Base-by-base conservation (phyloP, 768 basidiomycete genomes). In the Rubroboletus satanas region DNA sequence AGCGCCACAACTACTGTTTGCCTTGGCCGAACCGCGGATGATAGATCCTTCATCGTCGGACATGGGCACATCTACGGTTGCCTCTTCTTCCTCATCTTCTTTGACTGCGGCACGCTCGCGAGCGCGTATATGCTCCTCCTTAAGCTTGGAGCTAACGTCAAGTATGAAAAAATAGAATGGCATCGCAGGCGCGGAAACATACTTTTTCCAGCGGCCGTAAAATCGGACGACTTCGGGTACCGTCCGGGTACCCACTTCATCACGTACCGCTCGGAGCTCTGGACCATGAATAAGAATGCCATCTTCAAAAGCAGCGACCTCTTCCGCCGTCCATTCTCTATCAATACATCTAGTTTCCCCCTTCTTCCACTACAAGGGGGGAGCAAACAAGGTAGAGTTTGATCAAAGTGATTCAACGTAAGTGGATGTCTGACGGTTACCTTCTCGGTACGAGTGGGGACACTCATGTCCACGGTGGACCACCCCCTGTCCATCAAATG, bases 161-260 rank as follows among this genome's bases (percentile, higher is more conserved):
- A 48, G 18, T 7, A 31, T 66, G 57, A 52, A 54, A 58, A 50
- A 50, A 54, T 15, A 45, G 51, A 42, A 55, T 18, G 28, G 42
- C 48, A 57, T 43, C 26, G 23, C 28, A 52, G 43, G 26, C 57
- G 43, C 18, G 7, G 14, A 52, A 18, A 59, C 71, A 37, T 63
- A 90, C 91, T 81, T 89, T 75, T 93, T 93, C 91, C 91, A 93
- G 56, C 82, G 85, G 4, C 84, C 87, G 62, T 90, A 93, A 71
- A 85, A 92, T 17, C 90, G 82, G 29, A 93, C 90, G 7, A 92
- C 82, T 64, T 93, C 92, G 29, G 81, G 76, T 64, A 91, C 79
- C 0, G 84, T 75, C 52, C 90, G 77, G 3, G 84, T 81, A 23
- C 77, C 78, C 41, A 93, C 78, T 64, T 91, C 88, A 29, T 90